Conservation (phyloP, 1,139 yeast genomes). For the Yamadazyma sp. region DNA sequence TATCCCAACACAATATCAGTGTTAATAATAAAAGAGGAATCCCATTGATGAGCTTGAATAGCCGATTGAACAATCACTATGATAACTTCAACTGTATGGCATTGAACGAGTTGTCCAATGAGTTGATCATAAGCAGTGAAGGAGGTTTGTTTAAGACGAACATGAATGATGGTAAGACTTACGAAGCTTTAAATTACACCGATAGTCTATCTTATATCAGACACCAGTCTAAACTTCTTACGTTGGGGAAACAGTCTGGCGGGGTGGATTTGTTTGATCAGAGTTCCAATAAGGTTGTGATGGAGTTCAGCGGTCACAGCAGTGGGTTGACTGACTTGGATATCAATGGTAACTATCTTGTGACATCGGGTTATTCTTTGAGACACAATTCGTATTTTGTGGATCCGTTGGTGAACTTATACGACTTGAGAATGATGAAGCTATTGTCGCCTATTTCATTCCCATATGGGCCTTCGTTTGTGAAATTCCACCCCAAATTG, state of each 20-base stretch:
- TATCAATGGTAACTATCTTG: conserved; percentile 70
- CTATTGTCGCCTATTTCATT: conserved; percentile 82
- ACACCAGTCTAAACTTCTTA: conserved; percentile 43
- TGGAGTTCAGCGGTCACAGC: conserved; percentile 69
- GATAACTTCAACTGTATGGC: conserved; percentile 38
- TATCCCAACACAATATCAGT: conserved; percentile 53
- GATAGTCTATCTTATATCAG: conserved; percentile 36
- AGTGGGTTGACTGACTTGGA: conserved; percentile 78
- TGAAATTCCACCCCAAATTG: conserved; percentile 80
- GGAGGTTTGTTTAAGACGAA: conserved; percentile 57
- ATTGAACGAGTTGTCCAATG: conserved; percentile 32
- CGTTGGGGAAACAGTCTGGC: conserved; percentile 70
- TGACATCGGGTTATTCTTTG: conserved; percentile 79
- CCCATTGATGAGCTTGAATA: conserved; percentile 34
- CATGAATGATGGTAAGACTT: conserved; percentile 49
- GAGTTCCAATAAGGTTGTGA: conserved; percentile 49
- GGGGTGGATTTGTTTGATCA: conserved; percentile 79
- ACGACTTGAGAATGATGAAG: conserved; percentile 73
- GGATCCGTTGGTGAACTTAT: conserved; percentile 84
- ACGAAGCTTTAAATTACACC: conserved; percentile 23
- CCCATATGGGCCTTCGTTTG: conserved; percentile 87
- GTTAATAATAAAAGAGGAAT: conserved; percentile 62
- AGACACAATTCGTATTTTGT: conserved; percentile 41
- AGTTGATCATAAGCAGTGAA: conserved; percentile 36
- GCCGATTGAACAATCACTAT: conserved; percentile 31